Conservation (phyloP, 2,329 filamentous ascomycete genomes). For the Plenodomus biglobosus region DNA sequence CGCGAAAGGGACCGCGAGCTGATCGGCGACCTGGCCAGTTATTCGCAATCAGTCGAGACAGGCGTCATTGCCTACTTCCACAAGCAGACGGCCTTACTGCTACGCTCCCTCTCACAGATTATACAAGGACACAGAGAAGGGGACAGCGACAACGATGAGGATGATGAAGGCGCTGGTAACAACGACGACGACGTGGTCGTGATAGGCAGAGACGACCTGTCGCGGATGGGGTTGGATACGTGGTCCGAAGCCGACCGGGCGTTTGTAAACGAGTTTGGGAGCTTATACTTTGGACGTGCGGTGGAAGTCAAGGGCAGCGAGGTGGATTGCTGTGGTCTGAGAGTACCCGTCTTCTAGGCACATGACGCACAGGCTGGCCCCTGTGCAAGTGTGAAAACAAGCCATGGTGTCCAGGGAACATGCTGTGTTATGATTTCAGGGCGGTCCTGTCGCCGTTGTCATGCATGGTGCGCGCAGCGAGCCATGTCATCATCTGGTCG, state of each 20-base stretch:
- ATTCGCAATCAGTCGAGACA: conserved; percentile 60
- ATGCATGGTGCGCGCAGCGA: no score
- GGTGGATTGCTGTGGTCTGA: conserved; percentile 73
- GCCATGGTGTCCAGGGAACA: no score
- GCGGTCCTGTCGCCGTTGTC: no score
- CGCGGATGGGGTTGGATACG: conserved; percentile 73
- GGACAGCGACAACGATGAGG: conserved; percentile 37
- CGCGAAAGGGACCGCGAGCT: conserved; percentile 53
- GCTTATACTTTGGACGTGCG: conserved; percentile 65
- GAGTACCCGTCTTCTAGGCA: conserved; percentile 50
- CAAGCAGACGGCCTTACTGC: conserved; percentile 67
- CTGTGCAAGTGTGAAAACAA: no score
- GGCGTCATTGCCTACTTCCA: conserved; percentile 81
- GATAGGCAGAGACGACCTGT: conserved; percentile 65
- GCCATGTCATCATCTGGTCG: no score
- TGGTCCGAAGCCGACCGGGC: conserved; percentile 72
- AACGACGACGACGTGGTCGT: conserved; percentile 46
- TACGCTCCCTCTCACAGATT: conserved; percentile 64
- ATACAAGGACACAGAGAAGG: conserved; percentile 55
- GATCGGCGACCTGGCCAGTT: conserved; percentile 47
- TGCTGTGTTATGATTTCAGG: no score
- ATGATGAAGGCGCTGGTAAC: conserved; percentile 13
- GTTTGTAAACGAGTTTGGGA: conserved; percentile 66
- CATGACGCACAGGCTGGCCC: neutral
- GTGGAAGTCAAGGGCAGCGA: conserved; percentile 67